phyloP scores from a whole-genome alignment of 805 yeast species.

The Scheffersomyces amazonensis region DNA sequence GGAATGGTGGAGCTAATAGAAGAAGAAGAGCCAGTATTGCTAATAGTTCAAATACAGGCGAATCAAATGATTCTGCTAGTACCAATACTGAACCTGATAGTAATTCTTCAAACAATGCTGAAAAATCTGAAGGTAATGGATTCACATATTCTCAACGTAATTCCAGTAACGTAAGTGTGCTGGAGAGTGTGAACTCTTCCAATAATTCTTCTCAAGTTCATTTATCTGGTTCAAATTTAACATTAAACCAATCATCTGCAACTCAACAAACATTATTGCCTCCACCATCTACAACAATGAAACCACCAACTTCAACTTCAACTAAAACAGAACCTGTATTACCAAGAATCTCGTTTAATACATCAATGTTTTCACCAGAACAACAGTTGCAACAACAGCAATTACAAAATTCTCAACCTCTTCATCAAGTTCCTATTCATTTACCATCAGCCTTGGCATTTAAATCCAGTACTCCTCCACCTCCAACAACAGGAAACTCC shows the following conservation, averaged over 20 bases:
- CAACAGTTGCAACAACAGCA: not conserved
- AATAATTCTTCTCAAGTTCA: not conserved
- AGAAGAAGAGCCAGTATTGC: constrained; percentile 48
- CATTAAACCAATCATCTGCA: not conserved
- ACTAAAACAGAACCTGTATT: constrained; percentile 6
- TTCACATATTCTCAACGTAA: no score
- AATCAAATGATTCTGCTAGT: not conserved
- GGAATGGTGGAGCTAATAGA: constrained; percentile 92
- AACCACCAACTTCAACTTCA: constrained; percentile 1
- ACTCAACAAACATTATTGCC: constrained; percentile 2
- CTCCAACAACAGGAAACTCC: constrained; percentile 4
- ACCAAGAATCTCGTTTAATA: constrained; percentile 39
- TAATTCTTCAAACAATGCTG: not conserved
- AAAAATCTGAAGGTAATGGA: not conserved
- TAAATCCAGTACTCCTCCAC: constrained; percentile 5
- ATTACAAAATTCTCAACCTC: constrained; percentile 1
- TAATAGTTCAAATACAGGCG: not conserved
- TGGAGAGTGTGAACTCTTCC: no score
- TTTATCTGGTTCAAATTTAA: not conserved
- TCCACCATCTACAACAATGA: constrained; percentile 4
- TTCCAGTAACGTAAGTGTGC: not conserved
- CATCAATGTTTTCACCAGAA: constrained; percentile 29
- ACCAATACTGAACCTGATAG: not conserved
- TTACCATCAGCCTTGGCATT: constrained; percentile 2
- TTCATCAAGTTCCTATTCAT: constrained; percentile 1